Percentiles rank a stretch among this genome's conserved stretches.
Conservation (phyloP, 2,329 filamentous ascomycete genomes). For the Purpureocillium lavendulum region DNA sequence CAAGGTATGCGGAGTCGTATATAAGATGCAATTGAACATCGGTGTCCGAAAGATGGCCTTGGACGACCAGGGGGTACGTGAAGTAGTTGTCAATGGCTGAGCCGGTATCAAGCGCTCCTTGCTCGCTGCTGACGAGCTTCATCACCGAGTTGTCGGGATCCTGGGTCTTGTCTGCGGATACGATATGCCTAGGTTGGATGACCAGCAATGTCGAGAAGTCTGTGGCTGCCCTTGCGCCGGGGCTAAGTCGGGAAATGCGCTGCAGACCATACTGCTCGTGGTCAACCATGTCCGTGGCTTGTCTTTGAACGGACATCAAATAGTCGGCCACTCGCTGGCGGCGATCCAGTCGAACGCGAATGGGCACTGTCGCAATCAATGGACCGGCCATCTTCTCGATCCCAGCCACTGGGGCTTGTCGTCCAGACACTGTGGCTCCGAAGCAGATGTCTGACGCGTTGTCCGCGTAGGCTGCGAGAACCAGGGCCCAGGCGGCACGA, state of each 20-base stretch:
- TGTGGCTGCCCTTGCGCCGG: conserved; percentile 3
- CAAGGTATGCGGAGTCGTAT: background rate
- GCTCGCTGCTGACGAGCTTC: background rate
- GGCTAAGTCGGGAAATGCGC: conserved; percentile 14
- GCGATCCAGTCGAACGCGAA: background rate
- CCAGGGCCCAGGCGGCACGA: background rate
- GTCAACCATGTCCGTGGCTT: conserved; percentile 11
- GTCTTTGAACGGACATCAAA: conserved; percentile 12
- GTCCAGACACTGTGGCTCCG: background rate
- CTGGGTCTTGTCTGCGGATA: background rate
- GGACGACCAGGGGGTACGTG: conserved; percentile 1
- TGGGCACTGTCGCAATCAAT: background rate
- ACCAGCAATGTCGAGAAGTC: conserved; percentile 7
- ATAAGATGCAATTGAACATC: conserved; percentile 1
- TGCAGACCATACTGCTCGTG: conserved; percentile 16
- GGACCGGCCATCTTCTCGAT: conserved; percentile 1
- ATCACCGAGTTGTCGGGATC: background rate
- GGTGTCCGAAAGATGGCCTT: background rate
- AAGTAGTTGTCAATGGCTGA: background rate
- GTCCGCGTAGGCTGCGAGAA: background rate
- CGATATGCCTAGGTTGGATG: conserved; percentile 5
- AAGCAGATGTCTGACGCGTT: background rate
- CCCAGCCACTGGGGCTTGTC: background rate
- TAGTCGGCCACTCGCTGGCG: conserved; percentile 1
- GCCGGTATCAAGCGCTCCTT: background rate